phyloP scores from a whole-genome alignment of 345 rosid species.

The Acer campestre region DNA sequence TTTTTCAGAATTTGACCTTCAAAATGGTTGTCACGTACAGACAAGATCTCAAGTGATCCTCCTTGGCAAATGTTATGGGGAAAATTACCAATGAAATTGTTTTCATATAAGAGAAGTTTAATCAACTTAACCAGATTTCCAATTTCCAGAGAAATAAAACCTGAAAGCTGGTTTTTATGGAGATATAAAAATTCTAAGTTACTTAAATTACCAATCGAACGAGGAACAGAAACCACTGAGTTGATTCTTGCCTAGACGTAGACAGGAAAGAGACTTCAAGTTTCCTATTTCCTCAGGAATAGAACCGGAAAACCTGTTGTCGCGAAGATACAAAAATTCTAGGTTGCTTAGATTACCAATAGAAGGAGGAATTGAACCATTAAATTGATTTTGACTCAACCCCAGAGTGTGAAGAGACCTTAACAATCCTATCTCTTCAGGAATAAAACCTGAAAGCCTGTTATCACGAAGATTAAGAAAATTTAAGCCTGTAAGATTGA shows the following conservation, averaged over 20 bases:
- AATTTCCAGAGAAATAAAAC: slow-evolving; percentile 1
- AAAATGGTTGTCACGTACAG: neutral
- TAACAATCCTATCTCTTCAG: too few species aligned
- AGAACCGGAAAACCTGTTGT: slow-evolving; percentile 31
- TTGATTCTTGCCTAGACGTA: slow-evolving; percentile 6
- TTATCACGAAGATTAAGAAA: too few species aligned
- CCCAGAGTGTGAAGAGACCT: too few species aligned
- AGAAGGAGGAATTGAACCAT: too few species aligned
- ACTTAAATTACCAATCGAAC: too few species aligned
- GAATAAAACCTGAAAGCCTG: too few species aligned
- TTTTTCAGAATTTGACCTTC: slow-evolving; percentile 19
- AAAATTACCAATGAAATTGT: slow-evolving; percentile 20
- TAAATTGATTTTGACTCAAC: too few species aligned
- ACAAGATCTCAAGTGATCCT: neutral
- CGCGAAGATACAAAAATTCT: slow-evolving; percentile 3
- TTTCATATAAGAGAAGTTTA: neutral
- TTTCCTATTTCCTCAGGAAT: slow-evolving; percentile 6
- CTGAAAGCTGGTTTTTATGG: neutral
- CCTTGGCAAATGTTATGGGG: slow-evolving; percentile 16
- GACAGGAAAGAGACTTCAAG: neutral
- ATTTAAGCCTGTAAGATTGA: too few species aligned
- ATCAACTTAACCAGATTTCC: neutral
- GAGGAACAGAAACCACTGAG: neutral
- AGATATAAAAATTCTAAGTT: too few species aligned
- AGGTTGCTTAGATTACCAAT: slow-evolving; percentile 25